Evolutionary conservation across 257 asterid species (phyloP).

Genomic region (Gentiana dahurica): DNA sequence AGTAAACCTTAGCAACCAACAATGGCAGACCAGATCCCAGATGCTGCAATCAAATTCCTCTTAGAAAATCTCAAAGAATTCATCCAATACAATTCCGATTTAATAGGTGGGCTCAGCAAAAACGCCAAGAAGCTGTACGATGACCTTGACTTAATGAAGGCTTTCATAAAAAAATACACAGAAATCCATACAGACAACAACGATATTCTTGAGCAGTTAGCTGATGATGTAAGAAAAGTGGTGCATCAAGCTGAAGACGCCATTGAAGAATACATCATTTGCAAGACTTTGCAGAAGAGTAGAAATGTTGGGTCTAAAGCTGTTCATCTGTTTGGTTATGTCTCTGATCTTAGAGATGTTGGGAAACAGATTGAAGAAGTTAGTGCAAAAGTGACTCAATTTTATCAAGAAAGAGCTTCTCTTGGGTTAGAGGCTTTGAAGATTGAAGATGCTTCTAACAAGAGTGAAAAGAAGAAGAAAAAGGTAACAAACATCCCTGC

Average conservation of each 20-base stretch:
- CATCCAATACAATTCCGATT: conserved; percentile 13
- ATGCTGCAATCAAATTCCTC: conserved; percentile 21
- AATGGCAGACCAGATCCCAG: neutral
- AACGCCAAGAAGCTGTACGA: conserved; percentile 26
- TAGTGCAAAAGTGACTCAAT: conserved; percentile 20
- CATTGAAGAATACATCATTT: conserved; percentile 8
- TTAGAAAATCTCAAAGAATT: conserved; percentile 28
- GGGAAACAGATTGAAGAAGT: conserved; percentile 27
- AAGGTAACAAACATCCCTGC: neutral
- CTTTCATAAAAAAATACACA: conserved; percentile 18
- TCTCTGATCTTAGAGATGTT: conserved; percentile 11
- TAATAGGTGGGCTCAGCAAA: conserved; percentile 21
- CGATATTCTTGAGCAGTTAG: conserved; percentile 8
- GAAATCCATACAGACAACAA: conserved; percentile 8
- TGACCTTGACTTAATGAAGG: conserved; percentile 31
- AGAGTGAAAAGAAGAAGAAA: neutral
- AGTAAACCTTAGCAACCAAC: too few species aligned
- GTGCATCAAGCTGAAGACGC: conserved; percentile 30
- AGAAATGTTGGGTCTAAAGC: conserved; percentile 12
- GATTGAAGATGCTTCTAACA: conserved; percentile 6
- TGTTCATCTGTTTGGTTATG: conserved; percentile 11
- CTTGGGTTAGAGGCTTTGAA: conserved; percentile 7
- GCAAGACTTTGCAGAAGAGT: neutral
- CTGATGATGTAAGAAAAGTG: conserved; percentile 17
- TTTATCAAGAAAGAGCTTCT: conserved; percentile 11